Conservation (phyloP, 345 rosid genomes). For the Citrus maxima region DNA sequence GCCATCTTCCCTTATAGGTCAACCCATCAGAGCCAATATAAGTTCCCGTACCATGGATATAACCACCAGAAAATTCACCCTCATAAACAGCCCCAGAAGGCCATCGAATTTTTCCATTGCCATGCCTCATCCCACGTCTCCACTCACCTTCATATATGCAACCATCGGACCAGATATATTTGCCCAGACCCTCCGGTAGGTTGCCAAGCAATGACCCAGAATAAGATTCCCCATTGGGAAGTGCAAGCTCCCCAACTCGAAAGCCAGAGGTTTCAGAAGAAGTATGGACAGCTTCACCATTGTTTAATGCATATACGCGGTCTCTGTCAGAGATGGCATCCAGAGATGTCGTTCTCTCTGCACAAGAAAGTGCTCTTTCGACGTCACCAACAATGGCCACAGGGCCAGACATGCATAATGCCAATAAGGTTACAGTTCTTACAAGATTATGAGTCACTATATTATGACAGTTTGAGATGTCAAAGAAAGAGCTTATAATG, state of each 20-base stretch:
- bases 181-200: constrained; percentile 81
- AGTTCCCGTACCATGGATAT: constrained; percentile 80
- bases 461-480: constrained; percentile 20
- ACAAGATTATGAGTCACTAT: constrained; percentile 16
- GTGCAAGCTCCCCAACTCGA: constrained; percentile 58
- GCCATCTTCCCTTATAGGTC: constrained; percentile 87
- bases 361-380: constrained; percentile 44
- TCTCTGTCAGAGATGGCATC: constrained; percentile 47
- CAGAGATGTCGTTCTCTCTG: constrained; percentile 81
- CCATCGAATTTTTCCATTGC: constrained; percentile 72
- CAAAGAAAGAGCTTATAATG: constrained; percentile 23
- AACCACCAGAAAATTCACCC: constrained; percentile 91
- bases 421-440: constrained; percentile 37
- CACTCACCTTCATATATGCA: constrained; percentile 82
- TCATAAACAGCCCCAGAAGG: constrained; percentile 73
- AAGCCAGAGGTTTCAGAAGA: constrained; percentile 54
- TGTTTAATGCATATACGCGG: constrained; percentile 30
- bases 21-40: constrained; percentile 44
- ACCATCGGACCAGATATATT: constrained; percentile 79
- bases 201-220: constrained; percentile 74
- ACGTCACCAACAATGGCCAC: constrained; percentile 45
- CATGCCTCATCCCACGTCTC: constrained; percentile 89
- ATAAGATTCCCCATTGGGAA: constrained; percentile 70
- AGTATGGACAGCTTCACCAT: constrained; percentile 48
- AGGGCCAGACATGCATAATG: constrained; percentile 89